Conservation (phyloP, 2,329 filamentous ascomycete species). For the Aspergillus floridensis region DNA sequence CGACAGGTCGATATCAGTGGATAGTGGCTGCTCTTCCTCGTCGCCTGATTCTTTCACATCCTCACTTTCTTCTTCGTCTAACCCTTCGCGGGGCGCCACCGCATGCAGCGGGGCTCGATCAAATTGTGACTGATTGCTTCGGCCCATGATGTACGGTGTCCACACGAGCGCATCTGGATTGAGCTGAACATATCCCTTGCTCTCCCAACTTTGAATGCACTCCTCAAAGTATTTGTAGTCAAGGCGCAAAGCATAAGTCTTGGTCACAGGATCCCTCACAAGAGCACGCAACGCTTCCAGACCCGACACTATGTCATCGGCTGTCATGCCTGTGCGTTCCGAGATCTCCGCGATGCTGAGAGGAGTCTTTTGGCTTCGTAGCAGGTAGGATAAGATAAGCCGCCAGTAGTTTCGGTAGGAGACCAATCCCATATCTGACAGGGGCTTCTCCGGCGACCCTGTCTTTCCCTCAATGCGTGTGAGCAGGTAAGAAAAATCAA, state of each 20-base stretch:
- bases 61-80: slow-evolving; percentile 35
- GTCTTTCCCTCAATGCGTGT: slow-evolving; percentile 91
- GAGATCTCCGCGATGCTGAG: slow-evolving; percentile 60
- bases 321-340: slow-evolving; percentile 87
- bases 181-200: slow-evolving; percentile 81
- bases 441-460: slow-evolving; percentile 91
- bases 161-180: slow-evolving; percentile 79
- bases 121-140: slow-evolving; percentile 76
- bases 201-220: slow-evolving; percentile 85
- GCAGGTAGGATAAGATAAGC: slow-evolving; percentile 78
- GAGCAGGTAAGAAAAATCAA: slow-evolving; percentile 96
- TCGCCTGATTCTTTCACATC: slow-evolving; percentile 23
- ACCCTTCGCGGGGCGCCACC: slow-evolving; percentile 78
- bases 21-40: slow-evolving; percentile 16
- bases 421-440: slow-evolving; percentile 96
- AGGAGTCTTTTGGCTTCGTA: slow-evolving; percentile 62
- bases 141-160: slow-evolving; percentile 97
- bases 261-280: slow-evolving; percentile 83
- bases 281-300: slow-evolving; percentile 86
- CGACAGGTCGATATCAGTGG: slow-evolving; percentile 4
- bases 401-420: slow-evolving; percentile 99
- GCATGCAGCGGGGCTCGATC: slow-evolving; percentile 81
- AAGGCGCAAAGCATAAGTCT: slow-evolving; percentile 82
- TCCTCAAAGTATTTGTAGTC: slow-evolving; percentile 82
- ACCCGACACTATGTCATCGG: slow-evolving; percentile 92